These are phyloP conservation scores for Aspergillus biplanus DNA, from an alignment of 495 filamentous ascomycete species.

Conservation along the genomic window DNA sequence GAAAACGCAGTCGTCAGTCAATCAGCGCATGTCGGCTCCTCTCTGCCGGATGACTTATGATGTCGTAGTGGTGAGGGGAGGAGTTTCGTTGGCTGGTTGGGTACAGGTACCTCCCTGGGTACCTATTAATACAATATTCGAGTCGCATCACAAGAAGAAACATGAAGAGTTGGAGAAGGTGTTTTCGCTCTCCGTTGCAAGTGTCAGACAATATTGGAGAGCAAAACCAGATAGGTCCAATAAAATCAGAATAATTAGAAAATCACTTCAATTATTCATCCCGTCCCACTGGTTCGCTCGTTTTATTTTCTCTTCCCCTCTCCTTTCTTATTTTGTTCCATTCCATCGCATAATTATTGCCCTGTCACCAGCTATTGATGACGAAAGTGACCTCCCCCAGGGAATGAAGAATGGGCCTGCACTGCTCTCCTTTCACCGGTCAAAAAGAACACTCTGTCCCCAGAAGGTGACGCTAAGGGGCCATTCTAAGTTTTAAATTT, in stretches of 20 bases:
- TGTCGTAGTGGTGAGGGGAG: background rate
- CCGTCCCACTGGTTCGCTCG: background rate
- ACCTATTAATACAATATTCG: no score
- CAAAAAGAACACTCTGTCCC: conserved; percentile 23
- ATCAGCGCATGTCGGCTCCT: conserved; percentile 25
- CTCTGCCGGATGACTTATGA: conserved; percentile 10
- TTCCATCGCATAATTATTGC: background rate
- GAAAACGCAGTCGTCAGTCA: conserved; percentile 4
- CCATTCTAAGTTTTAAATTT: conserved; percentile 5
- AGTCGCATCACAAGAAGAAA: no score
- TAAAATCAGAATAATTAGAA: no score
- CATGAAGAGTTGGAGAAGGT: no score
- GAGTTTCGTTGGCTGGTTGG: conserved; percentile 3
- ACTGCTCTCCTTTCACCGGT: conserved; percentile 6
- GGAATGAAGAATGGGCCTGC: conserved; percentile 3
- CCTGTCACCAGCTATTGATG: background rate
- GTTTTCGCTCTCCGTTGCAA: no score
- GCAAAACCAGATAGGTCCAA: no score
- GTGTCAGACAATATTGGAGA: no score
- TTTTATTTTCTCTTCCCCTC: background rate
- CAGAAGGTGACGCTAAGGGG: background rate
- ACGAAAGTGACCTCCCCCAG: background rate
- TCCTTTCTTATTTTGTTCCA: background rate
- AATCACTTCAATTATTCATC: background rate
- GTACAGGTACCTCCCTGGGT: background rate